Conservation (phyloP, 306 rosid species). For the Notholithocarpus densiflorus region DNA sequence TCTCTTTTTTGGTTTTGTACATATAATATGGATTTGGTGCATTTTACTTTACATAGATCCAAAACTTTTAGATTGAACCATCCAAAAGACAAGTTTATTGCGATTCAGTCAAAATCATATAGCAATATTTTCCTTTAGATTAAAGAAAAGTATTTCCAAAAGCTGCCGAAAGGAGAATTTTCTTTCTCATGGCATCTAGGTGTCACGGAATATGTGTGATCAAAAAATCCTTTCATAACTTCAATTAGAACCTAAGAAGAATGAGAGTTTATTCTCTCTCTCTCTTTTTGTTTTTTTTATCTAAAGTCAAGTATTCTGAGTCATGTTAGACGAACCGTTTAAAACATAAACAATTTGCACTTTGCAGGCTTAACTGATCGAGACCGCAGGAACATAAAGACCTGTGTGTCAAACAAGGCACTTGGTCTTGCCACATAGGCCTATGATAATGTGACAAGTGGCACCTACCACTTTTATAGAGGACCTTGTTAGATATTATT, state of each 20-base stretch:
- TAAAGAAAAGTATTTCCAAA: not conserved
- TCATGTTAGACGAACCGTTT: conserved; percentile 28
- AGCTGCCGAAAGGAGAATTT: not conserved
- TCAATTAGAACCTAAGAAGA: not conserved
- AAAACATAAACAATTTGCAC: not conserved
- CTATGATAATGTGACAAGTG: conserved; percentile 15
- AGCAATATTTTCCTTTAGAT: not conserved
- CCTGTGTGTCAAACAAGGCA: not conserved
- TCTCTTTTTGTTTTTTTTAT: not conserved
- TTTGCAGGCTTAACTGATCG: not conserved
- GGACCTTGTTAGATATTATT: conserved; percentile 5
- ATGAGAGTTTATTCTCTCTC: not conserved
- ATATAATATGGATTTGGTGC: too few relatives aligned
- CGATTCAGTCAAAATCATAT: not conserved
- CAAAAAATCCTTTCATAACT: not conserved
- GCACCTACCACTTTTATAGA: not conserved
- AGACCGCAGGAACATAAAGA: not conserved
- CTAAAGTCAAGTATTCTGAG: conserved; percentile 13
- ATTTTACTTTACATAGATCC: not conserved
- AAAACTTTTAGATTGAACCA: not conserved
- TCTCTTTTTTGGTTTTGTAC: not conserved
- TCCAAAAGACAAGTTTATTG: not conserved
- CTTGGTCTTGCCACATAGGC: conserved; percentile 3
- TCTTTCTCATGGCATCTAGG: not conserved
- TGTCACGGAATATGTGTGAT: not conserved